phyloP scores from a whole-genome alignment of 192 early-diverging fungal species.

The Coemansia sp. region DNA sequence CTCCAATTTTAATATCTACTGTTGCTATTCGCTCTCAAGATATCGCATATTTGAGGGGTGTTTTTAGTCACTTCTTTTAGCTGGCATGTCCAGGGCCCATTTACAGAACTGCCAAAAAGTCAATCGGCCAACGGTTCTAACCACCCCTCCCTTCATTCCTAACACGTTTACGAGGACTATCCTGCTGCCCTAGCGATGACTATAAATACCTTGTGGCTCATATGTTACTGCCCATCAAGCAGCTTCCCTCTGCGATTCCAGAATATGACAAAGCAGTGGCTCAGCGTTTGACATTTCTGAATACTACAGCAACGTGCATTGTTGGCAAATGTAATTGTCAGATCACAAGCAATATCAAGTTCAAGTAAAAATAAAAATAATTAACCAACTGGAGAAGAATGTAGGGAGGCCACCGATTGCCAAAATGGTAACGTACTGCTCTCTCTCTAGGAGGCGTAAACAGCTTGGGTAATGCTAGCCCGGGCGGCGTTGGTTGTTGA shows the following conservation, averaged over 20 bases:
- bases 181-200: neutral
- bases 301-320: neutral
- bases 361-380: neutral
- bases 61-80: neutral
- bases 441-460: neutral
- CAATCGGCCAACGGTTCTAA: conserved; percentile 1
- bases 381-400: neutral
- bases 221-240: neutral
- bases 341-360: neutral
- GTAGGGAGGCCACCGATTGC: conserved; percentile 1
- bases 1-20: neutral
- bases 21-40: neutral
- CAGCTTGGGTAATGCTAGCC: neutral
- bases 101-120: neutral
- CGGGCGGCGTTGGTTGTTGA: conserved; percentile 2
- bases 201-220: neutral
- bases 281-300: neutral
- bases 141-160: conserved; percentile 1
- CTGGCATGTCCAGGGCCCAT: neutral
- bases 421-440: neutral
- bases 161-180: neutral
- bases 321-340: neutral
- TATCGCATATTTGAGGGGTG: neutral
- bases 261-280: neutral
- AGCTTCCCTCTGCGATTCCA: neutral